Evolutionary conservation across 1,139 yeast species (phyloP), one percentile per base, ranked within the genome.

Genomic region (Oligophagozyma castellii): DNA sequence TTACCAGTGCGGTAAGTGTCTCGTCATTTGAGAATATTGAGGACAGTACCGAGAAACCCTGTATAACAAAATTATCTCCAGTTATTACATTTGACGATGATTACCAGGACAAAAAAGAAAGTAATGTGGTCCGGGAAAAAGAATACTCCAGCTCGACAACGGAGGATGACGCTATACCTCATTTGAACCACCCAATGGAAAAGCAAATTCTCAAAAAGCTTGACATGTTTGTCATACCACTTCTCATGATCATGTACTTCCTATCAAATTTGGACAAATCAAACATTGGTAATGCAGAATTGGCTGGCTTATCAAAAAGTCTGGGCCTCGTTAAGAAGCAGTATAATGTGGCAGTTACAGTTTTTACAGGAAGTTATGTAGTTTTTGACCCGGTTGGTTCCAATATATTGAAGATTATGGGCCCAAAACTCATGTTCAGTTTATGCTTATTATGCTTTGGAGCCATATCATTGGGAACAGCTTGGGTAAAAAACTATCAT

Each of bases 281-380:
- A 29, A 70, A 69, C 44, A 69, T 70, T 37, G 77, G 76, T 31
- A 63, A 67, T 39, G 77, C 77, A 1, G 61, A 70, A 40, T 59
- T 70, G 12, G 76, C 73, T 21, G 74, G 74, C 7, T 46, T 71
- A 35, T 65, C 67, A 32, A 54, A 59, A 25, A 73, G 68, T 38
- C 44, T 71, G 30, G 61, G 61, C 1, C 54, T 71, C 26, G 46
- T 47, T 4, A 72, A 70, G 2, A 51, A 51, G 29, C 63, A 70
- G 44, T 71, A 67, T 40, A 70, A 70, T 41, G 61, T 66, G 11
- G 59, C 63, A 40, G 65, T 70, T 26, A 64, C 73, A 6, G 62
- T 70, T 16, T 58, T 70, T 27, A 70, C 65, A 35, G 73, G 65
- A 18, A 72, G 76, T 14, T 71, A 71, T 43, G 63, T 69, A 34